Evolutionary conservation across 202 grass and related monocot genomes (phyloP).

Genomic region (Zizania palustris): DNA sequence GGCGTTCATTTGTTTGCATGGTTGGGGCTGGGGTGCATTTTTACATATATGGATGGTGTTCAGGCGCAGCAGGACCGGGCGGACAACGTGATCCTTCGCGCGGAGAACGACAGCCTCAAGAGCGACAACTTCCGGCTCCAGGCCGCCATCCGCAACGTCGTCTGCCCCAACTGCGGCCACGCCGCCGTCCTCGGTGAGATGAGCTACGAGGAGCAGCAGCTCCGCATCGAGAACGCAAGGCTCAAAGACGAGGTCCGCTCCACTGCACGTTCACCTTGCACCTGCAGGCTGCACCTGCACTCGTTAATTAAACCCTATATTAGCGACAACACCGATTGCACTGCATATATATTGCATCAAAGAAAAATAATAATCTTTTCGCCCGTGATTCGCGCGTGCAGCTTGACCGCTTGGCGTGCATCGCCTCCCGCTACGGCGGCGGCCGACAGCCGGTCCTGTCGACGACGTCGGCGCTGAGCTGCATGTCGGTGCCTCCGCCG

Average conservation of each 20-base stretch:
- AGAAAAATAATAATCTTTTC: no score
- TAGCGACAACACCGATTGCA: no score
- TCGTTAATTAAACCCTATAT: no score
- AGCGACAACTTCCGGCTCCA: constrained; percentile 90
- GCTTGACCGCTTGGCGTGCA: constrained; percentile 89
- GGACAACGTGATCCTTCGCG: constrained; percentile 80
- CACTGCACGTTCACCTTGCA: no score
- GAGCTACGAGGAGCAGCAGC: constrained; percentile 85
- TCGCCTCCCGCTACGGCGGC: constrained; percentile 58
- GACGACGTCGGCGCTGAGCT: constrained; percentile 36
- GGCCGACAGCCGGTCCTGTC: constrained; percentile 44
- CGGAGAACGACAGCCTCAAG: constrained; percentile 95
- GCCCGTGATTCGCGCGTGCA: constrained; percentile 39
- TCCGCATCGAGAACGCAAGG: constrained; percentile 86
- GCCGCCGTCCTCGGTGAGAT: constrained; percentile 92
- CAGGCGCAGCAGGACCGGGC: constrained; percentile 89
- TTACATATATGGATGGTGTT: no score
- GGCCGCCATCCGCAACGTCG: constrained; percentile 85
- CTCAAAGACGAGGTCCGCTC: constrained; percentile 99
- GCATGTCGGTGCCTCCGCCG: constrained; percentile 43
- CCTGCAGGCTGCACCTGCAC: no score
- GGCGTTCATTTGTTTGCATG: no score
- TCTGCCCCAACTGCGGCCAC: constrained; percentile 92
- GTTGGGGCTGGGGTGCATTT: no score
- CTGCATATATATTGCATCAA: no score